phyloP scores from a whole-genome alignment of 331 rosid species.

The Malus hybrid region DNA sequence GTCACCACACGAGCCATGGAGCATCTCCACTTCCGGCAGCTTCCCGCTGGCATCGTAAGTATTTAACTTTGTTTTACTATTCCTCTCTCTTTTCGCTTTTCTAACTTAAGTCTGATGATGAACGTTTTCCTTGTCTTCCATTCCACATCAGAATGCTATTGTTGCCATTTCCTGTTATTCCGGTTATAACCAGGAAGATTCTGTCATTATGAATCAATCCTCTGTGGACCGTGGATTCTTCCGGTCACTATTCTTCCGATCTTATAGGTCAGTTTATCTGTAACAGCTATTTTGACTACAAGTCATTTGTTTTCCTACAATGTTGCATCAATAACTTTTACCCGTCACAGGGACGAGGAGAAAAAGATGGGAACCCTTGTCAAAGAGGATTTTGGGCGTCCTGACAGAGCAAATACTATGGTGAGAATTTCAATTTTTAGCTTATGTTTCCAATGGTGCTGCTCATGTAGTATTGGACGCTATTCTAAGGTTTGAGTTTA shows the following conservation, averaged over 20 bases:
- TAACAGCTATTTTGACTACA: background rate
- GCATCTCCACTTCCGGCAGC: slow-evolving; percentile 98
- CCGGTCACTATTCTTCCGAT: slow-evolving; percentile 90
- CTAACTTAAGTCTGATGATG: background rate
- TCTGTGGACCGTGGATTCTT: slow-evolving; percentile 97
- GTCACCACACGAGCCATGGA: slow-evolving; percentile 99
- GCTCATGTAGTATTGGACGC: background rate
- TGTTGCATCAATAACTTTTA: background rate
- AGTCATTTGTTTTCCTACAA: background rate
- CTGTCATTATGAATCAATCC: slow-evolving; percentile 98
- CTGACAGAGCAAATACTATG: slow-evolving; percentile 89
- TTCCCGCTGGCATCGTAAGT: slow-evolving; percentile 97
- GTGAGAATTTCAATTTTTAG: slow-evolving; percentile 30
- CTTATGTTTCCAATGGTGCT: background rate
- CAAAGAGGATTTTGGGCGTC: slow-evolving; percentile 98
- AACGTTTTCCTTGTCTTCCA: background rate
- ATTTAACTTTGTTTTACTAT: background rate
- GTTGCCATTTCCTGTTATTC: slow-evolving; percentile 97
- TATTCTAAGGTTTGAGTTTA: slow-evolving; percentile 15
- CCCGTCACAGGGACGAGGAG: slow-evolving; percentile 73
- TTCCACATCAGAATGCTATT: slow-evolving; percentile 69
- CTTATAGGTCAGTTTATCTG: slow-evolving; percentile 59
- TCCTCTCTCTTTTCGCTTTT: background rate
- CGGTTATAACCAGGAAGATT: slow-evolving; percentile 98
- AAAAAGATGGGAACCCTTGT: slow-evolving; percentile 99